A percentile compares a stretch with the other conserved stretches of the same genome.
phyloP scores from a whole-genome alignment of 208 protist species.

The Crithidia brevicula region DNA sequence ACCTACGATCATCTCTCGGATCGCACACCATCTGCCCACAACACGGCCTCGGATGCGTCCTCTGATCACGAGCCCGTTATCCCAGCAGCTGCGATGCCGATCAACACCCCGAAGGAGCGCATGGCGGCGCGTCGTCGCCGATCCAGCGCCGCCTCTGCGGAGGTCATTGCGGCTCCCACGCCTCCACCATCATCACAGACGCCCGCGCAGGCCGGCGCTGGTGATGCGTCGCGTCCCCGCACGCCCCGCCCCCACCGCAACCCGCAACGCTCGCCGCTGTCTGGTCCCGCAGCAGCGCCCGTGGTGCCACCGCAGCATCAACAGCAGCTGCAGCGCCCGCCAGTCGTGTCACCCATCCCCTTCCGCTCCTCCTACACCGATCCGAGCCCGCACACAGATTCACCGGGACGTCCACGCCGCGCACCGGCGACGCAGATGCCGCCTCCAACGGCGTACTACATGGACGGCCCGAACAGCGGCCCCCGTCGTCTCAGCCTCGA shows the following conservation, averaged over 20 bases:
- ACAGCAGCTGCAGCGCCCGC: not conserved
- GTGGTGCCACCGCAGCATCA: constrained; percentile 14
- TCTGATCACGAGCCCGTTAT: not conserved
- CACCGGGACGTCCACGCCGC: not conserved
- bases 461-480: constrained; percentile 3
- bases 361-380: constrained; percentile 21
- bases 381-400: constrained; percentile 11
- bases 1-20: not conserved
- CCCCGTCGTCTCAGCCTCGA: constrained; percentile 20
- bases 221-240: not conserved
- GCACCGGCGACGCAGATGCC: constrained; percentile 22
- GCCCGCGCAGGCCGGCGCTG: not conserved
- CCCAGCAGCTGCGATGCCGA: constrained; percentile 3
- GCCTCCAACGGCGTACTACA: constrained; percentile 28
- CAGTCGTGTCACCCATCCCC: constrained; percentile 11
- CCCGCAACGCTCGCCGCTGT: not conserved
- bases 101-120: constrained; percentile 18
- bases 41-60: constrained; percentile 1
- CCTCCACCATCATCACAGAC: not conserved
- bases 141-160: not conserved
- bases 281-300: not conserved
- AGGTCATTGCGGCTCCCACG: not conserved
- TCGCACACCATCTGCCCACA: not conserved
- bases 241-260: constrained; percentile 2
- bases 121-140: constrained; percentile 17